Conservation (phyloP, 2,329 filamentous ascomycete species). For the Thermothelomyces thermophilus region DNA sequence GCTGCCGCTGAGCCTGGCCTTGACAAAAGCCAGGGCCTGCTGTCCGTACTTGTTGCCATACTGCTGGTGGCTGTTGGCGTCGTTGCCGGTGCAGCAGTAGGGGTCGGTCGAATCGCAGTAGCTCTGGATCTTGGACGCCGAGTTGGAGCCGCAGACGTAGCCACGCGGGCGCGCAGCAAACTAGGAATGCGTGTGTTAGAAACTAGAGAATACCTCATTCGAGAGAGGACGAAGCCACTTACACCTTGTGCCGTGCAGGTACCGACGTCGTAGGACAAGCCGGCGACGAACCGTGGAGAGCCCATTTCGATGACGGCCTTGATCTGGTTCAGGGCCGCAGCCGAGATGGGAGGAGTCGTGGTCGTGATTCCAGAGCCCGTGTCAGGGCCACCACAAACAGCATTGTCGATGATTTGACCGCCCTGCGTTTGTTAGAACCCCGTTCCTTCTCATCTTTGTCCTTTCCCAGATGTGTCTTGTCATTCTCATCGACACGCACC, state of each 20-base stretch:
- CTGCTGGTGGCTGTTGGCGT: conserved; percentile 47
- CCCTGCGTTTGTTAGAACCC: conserved; percentile 34
- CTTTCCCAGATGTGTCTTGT: background rate
- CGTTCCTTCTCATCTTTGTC: no score
- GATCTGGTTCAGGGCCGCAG: conserved; percentile 45
- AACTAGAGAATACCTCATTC: background rate
- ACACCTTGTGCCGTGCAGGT: conserved; percentile 54
- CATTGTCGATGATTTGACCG: conserved; percentile 57
- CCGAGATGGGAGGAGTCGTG: conserved; percentile 38
- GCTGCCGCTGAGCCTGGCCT: conserved; percentile 29
- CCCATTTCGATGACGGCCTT: conserved; percentile 59
- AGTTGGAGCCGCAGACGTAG: conserved; percentile 42
- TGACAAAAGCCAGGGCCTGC: conserved; percentile 49
- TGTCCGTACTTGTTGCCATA: conserved; percentile 52
- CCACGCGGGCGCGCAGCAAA: conserved; percentile 50
- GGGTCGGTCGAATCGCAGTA: conserved; percentile 56
- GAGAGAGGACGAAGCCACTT: no score
- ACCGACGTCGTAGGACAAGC: conserved; percentile 54
- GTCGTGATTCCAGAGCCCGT: conserved; percentile 39
- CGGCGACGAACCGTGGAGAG: conserved; percentile 48
- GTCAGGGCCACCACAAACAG: conserved; percentile 52
- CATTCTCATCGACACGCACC: conserved; percentile 29
- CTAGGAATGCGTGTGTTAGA: conserved; percentile 27
- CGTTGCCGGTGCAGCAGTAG: conserved; percentile 55
- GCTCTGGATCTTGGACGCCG: conserved; percentile 48